Percentiles rank a stretch among this genome's conserved stretches.
These are phyloP conservation scores for Amylocystis lapponica DNA, from an alignment of 768 basidiomycete species.

Conservation along the genomic window DNA sequence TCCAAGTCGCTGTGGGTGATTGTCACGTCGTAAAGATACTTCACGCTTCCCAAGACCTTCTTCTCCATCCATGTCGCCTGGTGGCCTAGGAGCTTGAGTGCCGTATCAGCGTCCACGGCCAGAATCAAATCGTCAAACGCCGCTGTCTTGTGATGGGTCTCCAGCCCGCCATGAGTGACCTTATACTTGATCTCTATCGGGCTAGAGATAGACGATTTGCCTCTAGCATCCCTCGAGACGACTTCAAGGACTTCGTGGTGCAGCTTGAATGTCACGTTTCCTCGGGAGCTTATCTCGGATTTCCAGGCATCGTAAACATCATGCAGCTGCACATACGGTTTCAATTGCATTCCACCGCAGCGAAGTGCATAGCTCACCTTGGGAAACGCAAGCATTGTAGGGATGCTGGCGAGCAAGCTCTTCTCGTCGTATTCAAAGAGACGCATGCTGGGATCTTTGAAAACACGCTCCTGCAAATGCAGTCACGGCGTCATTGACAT, in stretches of 20 bases:
- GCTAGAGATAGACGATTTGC: neutral
- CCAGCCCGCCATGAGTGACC: conserved; percentile 5
- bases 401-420: conserved; percentile 27
- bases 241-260: conserved; percentile 21
- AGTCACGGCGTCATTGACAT: neutral
- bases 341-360: no score
- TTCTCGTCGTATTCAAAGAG: conserved; percentile 29
- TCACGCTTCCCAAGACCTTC: conserved; percentile 37
- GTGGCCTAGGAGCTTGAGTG: conserved; percentile 35
- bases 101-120: conserved; percentile 38
- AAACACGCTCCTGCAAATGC: conserved; percentile 24
- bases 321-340: conserved; percentile 14
- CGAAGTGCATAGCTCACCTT: conserved; percentile 22
- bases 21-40: conserved; percentile 42
- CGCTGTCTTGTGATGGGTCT: conserved; percentile 17
- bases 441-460: conserved; percentile 31
- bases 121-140: conserved; percentile 41
- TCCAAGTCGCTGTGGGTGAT: conserved; percentile 44
- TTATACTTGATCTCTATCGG: conserved; percentile 21
- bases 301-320: conserved; percentile 29
- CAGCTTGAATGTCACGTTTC: conserved; percentile 23
- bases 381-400: conserved; percentile 33
- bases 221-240: conserved; percentile 16
- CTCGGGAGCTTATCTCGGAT: conserved; percentile 15
- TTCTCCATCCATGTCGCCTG: conserved; percentile 34